phyloP scores from a whole-genome alignment of 1,139 yeast species.

The Geotrichum carabidarum region DNA sequence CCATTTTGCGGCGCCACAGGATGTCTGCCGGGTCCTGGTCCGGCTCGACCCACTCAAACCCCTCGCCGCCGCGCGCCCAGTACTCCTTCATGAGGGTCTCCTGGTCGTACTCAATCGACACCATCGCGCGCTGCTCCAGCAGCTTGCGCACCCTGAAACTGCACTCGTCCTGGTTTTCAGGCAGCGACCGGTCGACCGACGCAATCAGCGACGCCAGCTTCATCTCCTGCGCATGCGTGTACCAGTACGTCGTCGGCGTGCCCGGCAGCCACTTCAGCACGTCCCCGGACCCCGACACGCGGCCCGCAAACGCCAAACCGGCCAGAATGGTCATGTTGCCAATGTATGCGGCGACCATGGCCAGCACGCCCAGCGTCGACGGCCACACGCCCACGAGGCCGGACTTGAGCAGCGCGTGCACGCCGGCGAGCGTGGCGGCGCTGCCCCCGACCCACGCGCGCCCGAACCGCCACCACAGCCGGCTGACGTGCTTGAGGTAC shows the following conservation, averaged over 20 bases:
- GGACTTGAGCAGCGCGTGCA: conserved; percentile 32
- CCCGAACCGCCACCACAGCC: conserved; percentile 27
- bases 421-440: conserved; percentile 34
- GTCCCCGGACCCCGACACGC: conserved; percentile 58
- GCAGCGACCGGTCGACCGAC: conserved; percentile 50
- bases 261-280: conserved; percentile 60
- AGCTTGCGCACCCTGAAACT: conserved; percentile 34
- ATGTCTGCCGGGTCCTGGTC: conserved; percentile 69
- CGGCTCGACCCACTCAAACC: conserved; percentile 75
- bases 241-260: conserved; percentile 62
- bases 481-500: conserved; percentile 29
- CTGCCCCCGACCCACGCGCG: conserved; percentile 37
- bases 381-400: conserved; percentile 43
- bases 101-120: conserved; percentile 61
- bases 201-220: conserved; percentile 60
- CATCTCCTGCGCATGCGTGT: conserved; percentile 62
- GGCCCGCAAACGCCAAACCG: conserved; percentile 52
- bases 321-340: conserved; percentile 52
- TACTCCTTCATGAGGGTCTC: conserved; percentile 60
- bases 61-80: conserved; percentile 73
- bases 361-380: conserved; percentile 42
- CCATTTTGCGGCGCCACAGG: conserved; percentile 20
- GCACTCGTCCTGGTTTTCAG: conserved; percentile 40
- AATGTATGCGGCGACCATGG: conserved; percentile 60
- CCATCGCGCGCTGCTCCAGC: conserved; percentile 29